These are phyloP conservation scores for Stylosanthes scabra DNA, from an alignment of 331 rosid species.

Conservation along the genomic window DNA sequence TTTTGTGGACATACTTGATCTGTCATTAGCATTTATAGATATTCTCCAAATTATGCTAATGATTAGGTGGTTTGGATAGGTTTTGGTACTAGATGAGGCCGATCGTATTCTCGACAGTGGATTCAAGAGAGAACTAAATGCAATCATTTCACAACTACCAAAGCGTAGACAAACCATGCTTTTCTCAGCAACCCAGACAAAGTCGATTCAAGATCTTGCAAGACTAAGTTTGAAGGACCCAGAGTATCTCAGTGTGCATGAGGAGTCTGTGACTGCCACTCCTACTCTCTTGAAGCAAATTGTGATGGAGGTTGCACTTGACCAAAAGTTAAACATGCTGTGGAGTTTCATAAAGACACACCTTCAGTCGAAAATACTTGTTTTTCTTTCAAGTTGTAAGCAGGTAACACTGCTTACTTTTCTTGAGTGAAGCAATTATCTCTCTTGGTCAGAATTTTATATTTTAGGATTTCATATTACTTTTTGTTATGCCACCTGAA, in stretches of 20 bases:
- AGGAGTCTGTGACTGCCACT: slow-evolving; percentile 84
- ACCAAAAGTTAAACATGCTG: slow-evolving; percentile 81
- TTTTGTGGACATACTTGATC: not conserved
- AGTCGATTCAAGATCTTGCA: slow-evolving; percentile 86
- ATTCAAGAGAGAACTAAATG: slow-evolving; percentile 79
- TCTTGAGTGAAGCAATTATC: not conserved
- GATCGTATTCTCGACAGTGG: slow-evolving; percentile 88
- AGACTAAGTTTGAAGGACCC: slow-evolving; percentile 97
- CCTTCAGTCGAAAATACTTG: slow-evolving; percentile 76
- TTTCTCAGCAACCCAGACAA: slow-evolving; percentile 95
- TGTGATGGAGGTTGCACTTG: slow-evolving; percentile 75
- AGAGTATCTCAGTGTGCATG: slow-evolving; percentile 92
- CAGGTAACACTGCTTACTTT: slow-evolving; percentile 58
- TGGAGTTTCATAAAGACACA: slow-evolving; percentile 96
- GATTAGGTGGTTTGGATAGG: slow-evolving; percentile 59
- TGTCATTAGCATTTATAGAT: not conserved
- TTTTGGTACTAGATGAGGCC: slow-evolving; percentile 96
- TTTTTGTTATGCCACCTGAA: slow-evolving; percentile 12
- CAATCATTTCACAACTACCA: slow-evolving; percentile 91
- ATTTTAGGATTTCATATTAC: not conserved
- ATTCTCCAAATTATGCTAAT: slow-evolving; percentile 40
- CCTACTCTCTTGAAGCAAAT: slow-evolving; percentile 77
- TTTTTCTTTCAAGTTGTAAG: slow-evolving; percentile 87
- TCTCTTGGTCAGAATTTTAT: not conserved
- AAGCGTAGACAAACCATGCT: slow-evolving; percentile 88